These are phyloP conservation scores for Lepiota venenata DNA, from an alignment of 768 basidiomycete species.

Conservation along the genomic window DNA sequence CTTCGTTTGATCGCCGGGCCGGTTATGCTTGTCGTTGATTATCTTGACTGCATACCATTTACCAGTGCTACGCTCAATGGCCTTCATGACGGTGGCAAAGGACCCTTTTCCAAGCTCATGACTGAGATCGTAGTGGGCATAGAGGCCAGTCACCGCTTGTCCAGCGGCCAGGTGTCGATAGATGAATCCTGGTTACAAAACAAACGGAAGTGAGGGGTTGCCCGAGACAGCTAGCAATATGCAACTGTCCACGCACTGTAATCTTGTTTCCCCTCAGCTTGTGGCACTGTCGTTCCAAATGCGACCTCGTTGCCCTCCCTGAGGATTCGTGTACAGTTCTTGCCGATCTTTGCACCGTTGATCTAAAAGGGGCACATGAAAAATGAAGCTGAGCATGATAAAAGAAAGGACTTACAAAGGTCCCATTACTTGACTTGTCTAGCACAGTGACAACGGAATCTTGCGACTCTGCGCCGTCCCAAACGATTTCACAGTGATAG, in stretches of 20 bases:
- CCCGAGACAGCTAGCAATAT: background rate
- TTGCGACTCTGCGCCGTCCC: slow-evolving; percentile 50
- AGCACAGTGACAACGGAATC: slow-evolving; percentile 42
- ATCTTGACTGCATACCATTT: slow-evolving; percentile 86
- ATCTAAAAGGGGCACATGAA: slow-evolving; percentile 38
- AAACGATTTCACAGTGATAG: slow-evolving; percentile 52
- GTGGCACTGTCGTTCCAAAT: slow-evolving; percentile 61
- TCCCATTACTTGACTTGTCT: slow-evolving; percentile 72
- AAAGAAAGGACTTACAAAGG: slow-evolving; percentile 45
- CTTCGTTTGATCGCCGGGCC: slow-evolving; percentile 26
- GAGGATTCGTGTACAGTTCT: slow-evolving; percentile 50
- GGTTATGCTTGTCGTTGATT: slow-evolving; percentile 50
- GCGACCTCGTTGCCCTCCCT: slow-evolving; percentile 84
- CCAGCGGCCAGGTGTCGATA: slow-evolving; percentile 62
- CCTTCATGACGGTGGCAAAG: slow-evolving; percentile 89
- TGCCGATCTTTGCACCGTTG: slow-evolving; percentile 63
- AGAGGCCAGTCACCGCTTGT: slow-evolving; percentile 48
- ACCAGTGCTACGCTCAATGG: slow-evolving; percentile 67
- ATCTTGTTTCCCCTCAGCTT: slow-evolving; percentile 52
- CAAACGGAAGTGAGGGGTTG: background rate
- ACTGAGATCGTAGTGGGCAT: slow-evolving; percentile 63
- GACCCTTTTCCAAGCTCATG: slow-evolving; percentile 84
- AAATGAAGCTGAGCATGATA: background rate
- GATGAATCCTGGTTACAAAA: slow-evolving; percentile 52
- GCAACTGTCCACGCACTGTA: slow-evolving; percentile 51